Base-by-base conservation (phyloP, 192 early-diverging fungal genomes). In the Polychytrium aggregatum region DNA sequence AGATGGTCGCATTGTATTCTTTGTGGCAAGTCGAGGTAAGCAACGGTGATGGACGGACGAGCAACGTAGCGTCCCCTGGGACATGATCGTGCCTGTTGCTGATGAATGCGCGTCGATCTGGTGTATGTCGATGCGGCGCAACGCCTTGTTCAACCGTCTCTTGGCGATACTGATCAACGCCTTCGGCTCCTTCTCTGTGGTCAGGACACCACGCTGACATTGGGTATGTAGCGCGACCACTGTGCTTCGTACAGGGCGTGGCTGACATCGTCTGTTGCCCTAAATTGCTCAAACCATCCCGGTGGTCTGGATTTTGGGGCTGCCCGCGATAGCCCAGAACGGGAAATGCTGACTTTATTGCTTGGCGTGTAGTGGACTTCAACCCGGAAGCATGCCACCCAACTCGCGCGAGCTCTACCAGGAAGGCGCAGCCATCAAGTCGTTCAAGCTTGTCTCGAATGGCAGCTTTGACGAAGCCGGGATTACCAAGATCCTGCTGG, bases 151-250 rank as follows among this genome's bases (percentile, higher is more conserved):
- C n/a, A n/a, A n/a, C n/a, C n/a, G n/a, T n/a, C n/a, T n/a, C n/a
- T n/a, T n/a, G n/a, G n/a, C n/a, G n/a, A n/a, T n/a, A n/a, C n/a
- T n/a, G n/a, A n/a, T n/a, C n/a, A n/a, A n/a, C n/a, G n/a, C n/a
- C n/a, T n/a, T n/a, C n/a, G n/a, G n/a, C n/a, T n/a, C n/a, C n/a
- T n/a, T n/a, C n/a, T n/a, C n/a, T n/a, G n/a, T n/a, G n/a, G n/a
- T n/a, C n/a, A n/a, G 71, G 87, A 1, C 92, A 92, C 59, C 90
- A 92, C 59, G 85, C 90, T 3, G 94, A 98, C 50, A 94, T 98
- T 75, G 94, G 94, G 20, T 46, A 37, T 16, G 21, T 28, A 45
- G 84, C n/a, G n/a, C n/a, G n/a, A n/a, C n/a, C n/a, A n/a, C n/a
- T n/a, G n/a, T n/a, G n/a, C n/a, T n/a, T n/a, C n/a, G n/a, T n/a